Evolutionary conservation across 257 asterid genomes (phyloP).

Genomic region (Asclepias syriaca): DNA sequence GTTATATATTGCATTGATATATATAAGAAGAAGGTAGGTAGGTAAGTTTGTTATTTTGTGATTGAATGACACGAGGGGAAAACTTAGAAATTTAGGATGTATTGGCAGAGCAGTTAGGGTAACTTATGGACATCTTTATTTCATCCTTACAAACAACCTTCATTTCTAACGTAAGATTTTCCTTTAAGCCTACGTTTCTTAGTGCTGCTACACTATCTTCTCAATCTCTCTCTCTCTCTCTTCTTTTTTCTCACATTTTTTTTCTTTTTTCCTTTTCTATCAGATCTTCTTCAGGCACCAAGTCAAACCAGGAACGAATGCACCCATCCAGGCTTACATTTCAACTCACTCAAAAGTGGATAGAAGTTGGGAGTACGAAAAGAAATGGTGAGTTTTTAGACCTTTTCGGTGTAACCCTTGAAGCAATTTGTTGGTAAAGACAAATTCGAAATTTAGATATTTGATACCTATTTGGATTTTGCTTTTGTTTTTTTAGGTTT

Average conservation of each 20-base stretch:
- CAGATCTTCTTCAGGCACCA: not conserved
- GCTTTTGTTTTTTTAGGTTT: no score
- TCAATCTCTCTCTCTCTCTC: not conserved
- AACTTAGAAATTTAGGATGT: conserved; percentile 24
- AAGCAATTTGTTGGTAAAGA: not conserved
- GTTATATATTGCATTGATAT: no score
- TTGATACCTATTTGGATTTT: no score
- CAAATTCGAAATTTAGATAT: no score
- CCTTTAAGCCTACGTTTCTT: conserved; percentile 65
- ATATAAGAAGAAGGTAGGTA: conserved; percentile 13
- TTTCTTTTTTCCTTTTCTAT: no score
- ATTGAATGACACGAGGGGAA: conserved; percentile 30
- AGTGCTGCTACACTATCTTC: not conserved
- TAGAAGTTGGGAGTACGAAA: not conserved
- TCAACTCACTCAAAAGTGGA: no score
- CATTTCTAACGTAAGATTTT: conserved; percentile 30
- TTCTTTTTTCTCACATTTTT: no score
- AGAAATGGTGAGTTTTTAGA: not conserved
- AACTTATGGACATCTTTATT: conserved; percentile 44
- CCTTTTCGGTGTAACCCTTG: not conserved
- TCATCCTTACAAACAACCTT: conserved; percentile 55
- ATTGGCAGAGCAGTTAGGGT: conserved; percentile 25
- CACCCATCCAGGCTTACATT: no score
- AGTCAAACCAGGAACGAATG: not conserved
- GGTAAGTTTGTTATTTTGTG: conserved; percentile 32